Evolutionary conservation across 2,329 filamentous ascomycete genomes (phyloP), one percentile per base, ranked within the genome.

Genomic region (Colletotrichum limetticola): DNA sequence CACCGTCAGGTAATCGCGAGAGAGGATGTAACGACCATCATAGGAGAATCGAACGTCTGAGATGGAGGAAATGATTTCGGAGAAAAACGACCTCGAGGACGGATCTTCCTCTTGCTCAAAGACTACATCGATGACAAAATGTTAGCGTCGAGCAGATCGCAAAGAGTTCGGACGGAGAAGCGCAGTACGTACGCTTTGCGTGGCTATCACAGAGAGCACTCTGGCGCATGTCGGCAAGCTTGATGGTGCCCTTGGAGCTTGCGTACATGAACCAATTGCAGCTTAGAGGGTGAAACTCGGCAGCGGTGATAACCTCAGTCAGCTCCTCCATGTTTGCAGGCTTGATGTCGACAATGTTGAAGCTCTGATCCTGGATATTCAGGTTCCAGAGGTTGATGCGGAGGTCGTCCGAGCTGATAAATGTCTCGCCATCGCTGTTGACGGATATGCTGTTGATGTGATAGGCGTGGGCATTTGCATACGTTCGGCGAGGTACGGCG

Each of bases 211-310:
- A 99, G 65, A 99, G 87, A 35, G 97, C 97, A 80, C 95, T 97
- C 87, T 98, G 94, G 79, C 97, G 92, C 97, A 99, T 99, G 80
- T 99, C 97, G 60, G 97, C 97, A 78, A 99, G 88, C 86, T 99
- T 99, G 86, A 99, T 98, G 46, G 97, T 98, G 74, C 97, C 97
- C 85, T 99, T 99, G 72, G 95, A 98, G 84, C 96, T 98, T 78
- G 97, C 97, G 83, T 98, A 99, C 96, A 99, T 99, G 86, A 99
- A 98, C 95, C 95, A 98, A 85, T 99, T 98, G 89, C 97, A 99
- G 87, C 95, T 98, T 79, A 92, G 88, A 6, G 97, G 97, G 81
- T 99, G 97, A 80, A 99, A 99, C 81, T 99, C 97, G 66, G 97
- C 97, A 55, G 97, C 97, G 14, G 97, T 99, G 81, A 99, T 98